Percentiles rank a stretch among this genome's conserved stretches.
These are phyloP conservation scores for Simplicillium aogashimaense DNA, from an alignment of 2,329 filamentous ascomycete species.

Conservation along the genomic window DNA sequence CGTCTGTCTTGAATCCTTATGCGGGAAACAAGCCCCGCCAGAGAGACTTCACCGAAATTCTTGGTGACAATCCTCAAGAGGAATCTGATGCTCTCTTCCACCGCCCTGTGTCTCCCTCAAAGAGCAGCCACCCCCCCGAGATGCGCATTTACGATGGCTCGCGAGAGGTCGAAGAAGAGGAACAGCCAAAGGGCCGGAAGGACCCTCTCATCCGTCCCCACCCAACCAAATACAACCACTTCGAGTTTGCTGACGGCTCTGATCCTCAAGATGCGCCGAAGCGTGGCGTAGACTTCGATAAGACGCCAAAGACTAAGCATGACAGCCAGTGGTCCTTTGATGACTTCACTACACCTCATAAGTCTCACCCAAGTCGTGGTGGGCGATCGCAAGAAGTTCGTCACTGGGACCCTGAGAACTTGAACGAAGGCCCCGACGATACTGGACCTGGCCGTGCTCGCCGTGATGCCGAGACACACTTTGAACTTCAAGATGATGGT, in stretches of 20 bases:
- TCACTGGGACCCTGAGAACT: conserved; percentile 67
- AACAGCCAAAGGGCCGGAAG: conserved; percentile 31
- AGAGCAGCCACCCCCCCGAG: conserved; percentile 51
- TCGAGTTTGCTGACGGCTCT: conserved; percentile 64
- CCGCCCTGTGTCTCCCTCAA: conserved; percentile 37
- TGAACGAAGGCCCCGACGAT: conserved; percentile 45
- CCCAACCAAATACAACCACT: conserved; percentile 75
- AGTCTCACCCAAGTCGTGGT: conserved; percentile 50
- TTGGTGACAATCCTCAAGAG: conserved; percentile 36
- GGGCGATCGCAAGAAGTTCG: conserved; percentile 59
- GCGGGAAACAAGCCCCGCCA: conserved; percentile 50
- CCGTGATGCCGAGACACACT: conserved; percentile 72
- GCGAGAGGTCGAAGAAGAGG: conserved; percentile 30
- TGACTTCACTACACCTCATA: conserved; percentile 77
- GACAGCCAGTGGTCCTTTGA: conserved; percentile 77
- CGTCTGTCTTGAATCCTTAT: conserved; percentile 48
- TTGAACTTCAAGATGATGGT: conserved; percentile 71
- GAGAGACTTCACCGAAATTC: conserved; percentile 66
- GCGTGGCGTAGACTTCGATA: conserved; percentile 27
- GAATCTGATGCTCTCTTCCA: conserved; percentile 24
- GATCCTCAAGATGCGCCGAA: conserved; percentile 38
- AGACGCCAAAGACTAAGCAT: conserved; percentile 50
- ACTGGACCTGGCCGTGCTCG: conserved; percentile 57
- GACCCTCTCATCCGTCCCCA: conserved; percentile 52
- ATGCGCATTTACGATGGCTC: conserved; percentile 53